Base-by-base conservation (phyloP, 2,329 filamentous ascomycete species). In the Coleophoma eucalyptorum region DNA sequence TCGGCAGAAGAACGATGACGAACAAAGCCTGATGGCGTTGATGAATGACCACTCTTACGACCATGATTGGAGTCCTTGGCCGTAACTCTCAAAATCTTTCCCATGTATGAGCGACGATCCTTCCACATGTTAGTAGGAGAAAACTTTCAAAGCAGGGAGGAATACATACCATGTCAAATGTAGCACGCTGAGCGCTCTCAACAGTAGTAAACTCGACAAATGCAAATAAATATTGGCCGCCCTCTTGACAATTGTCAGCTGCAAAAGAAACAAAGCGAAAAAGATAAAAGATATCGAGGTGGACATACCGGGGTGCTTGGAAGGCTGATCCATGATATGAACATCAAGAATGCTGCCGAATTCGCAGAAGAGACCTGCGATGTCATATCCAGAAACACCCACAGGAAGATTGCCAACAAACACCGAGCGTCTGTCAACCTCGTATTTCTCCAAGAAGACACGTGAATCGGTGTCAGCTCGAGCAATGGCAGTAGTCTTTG, bases 321-420 rank as follows among this genome's bases (percentile, higher is more conserved):
- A 69, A 18, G 60, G 52, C 35, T 57, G 57, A 37, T 60, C 58
- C 50, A 64, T 54, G 43, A 72, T 48, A 19, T 63, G 57, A 37
- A 70, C 61, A 7, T 67, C 58, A 12, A 65, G 15, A 32, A 79
- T 65, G 1, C 59, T 53, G 18, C 75, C 76, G 46, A 66, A 71
- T 1, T 57, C 53, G n/a, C 64, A 58, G 35, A 72, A 72, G 10
- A 76, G 49, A 2, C 62, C 57, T 4, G 59, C 55, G 20, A 80
- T 55, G 38, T 71, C 61, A 1, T 62, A 59, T 26, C 73, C 67
- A 0, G 64, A 67, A 43, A 66, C 63, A 34, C 65, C 58, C 4
- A 57, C 35, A 3, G 77, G 74, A 6, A 81, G 59, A 34, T 71
- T 71, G 3, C 74, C 74, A 48, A 80, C 65, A 51, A 73, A 80